These are phyloP conservation scores for Venturia asperata DNA, from an alignment of 2,329 filamentous ascomycete species.

Conservation along the genomic window DNA sequence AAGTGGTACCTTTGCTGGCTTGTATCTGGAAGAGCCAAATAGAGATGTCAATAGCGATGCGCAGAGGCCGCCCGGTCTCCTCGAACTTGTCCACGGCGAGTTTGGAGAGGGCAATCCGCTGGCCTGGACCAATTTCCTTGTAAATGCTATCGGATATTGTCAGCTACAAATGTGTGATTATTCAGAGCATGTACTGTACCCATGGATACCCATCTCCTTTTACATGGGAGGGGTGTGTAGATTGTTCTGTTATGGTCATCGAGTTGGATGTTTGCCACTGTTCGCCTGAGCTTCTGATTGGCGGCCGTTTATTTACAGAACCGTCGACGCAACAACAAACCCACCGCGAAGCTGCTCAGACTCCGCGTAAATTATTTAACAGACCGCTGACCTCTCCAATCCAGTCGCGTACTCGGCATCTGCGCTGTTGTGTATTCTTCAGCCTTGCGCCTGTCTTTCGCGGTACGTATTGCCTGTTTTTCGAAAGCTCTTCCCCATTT, in stretches of 20 bases:
- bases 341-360: background rate
- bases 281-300: constrained; percentile 10
- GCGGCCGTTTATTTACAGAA: constrained; percentile 8
- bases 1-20: constrained; percentile 57
- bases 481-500: background rate
- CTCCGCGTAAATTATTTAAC: background rate
- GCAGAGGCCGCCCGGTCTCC: constrained; percentile 61
- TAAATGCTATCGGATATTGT: constrained; percentile 58
- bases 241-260: background rate
- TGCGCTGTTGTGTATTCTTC: background rate
- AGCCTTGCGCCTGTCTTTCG: background rate
- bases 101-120: constrained; percentile 73
- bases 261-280: constrained; percentile 3
- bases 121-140: constrained; percentile 75
- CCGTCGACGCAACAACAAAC: constrained; percentile 5
- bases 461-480: background rate
- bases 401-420: background rate
- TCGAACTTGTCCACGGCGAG: constrained; percentile 73
- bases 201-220: constrained; percentile 35
- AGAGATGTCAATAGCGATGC: constrained; percentile 85
- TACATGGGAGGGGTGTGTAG: background rate
- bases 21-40: constrained; percentile 98
- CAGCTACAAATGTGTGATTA: background rate
- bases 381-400: background rate
- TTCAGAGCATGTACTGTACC: constrained; percentile 24